Evolutionary conservation across 2,329 filamentous ascomycete species (phyloP).

Genomic region (Colletotrichum tofieldiae): DNA sequence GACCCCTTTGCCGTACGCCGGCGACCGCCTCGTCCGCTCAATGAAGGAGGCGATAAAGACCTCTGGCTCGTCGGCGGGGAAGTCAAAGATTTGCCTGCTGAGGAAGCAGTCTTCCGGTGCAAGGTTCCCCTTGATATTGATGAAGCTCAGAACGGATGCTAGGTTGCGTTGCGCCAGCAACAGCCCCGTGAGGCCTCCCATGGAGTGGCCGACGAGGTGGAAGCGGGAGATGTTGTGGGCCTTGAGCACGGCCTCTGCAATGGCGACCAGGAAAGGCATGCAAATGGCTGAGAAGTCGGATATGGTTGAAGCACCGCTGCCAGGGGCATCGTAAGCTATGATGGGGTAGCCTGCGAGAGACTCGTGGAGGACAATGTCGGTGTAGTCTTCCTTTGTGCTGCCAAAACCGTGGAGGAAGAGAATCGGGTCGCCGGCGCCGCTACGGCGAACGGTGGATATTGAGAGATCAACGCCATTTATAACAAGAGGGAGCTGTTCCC

Average conservation of each 20-base stretch:
- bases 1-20: conserved; percentile 37
- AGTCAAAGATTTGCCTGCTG: conserved; percentile 45
- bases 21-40: conserved; percentile 38
- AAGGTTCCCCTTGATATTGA: conserved; percentile 50
- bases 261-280: conserved; percentile 45
- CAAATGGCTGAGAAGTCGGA: conserved; percentile 39
- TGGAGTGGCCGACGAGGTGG: conserved; percentile 50
- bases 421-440: conserved; percentile 25
- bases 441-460: conserved; percentile 32
- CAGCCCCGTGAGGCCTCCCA: conserved; percentile 47
- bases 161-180: conserved; percentile 42
- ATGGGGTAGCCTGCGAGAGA: conserved; percentile 42
- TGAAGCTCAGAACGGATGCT: conserved; percentile 44
- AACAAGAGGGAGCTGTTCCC: conserved; percentile 1
- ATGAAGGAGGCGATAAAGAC: conserved; percentile 24
- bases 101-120: conserved; percentile 49
- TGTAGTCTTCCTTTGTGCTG: conserved; percentile 48
- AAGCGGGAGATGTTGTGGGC: conserved; percentile 39
- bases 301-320: conserved; percentile 45
- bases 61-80: conserved; percentile 9
- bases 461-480: conserved; percentile 45
- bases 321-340: conserved; percentile 47
- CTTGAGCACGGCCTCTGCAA: conserved; percentile 42
- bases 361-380: conserved; percentile 44
- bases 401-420: conserved; percentile 49